Evolutionary conservation across 2,329 filamentous ascomycete species (phyloP).

Genomic region (Xylaria sp.): DNA sequence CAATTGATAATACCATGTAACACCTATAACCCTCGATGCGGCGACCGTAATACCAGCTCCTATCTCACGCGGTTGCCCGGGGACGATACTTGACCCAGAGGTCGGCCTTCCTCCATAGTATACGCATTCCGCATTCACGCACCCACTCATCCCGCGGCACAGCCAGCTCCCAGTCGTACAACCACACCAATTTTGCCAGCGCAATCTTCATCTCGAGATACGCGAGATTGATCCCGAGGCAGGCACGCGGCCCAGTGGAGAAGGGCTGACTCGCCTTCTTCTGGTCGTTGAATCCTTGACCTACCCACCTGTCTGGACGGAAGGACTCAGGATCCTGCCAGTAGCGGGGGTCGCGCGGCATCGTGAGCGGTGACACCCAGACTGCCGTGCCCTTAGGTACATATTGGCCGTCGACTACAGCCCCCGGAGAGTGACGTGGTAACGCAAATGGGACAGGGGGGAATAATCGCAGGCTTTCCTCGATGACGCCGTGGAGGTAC

Average conservation of each 20-base stretch:
- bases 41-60: not conserved
- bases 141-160: conserved; percentile 52
- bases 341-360: conserved; percentile 35
- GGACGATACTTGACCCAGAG: conserved; percentile 37
- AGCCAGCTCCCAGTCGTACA: conserved; percentile 53
- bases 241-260: conserved; percentile 40
- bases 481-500: conserved; percentile 52
- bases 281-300: conserved; percentile 35
- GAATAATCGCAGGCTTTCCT: conserved; percentile 52
- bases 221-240: conserved; percentile 49
- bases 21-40: not conserved
- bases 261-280: conserved; percentile 44
- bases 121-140: conserved; percentile 43
- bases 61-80: conserved; percentile 16
- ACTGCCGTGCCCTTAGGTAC: conserved; percentile 39
- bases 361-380: conserved; percentile 24
- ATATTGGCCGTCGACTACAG: conserved; percentile 37
- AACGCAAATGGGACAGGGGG: conserved; percentile 49
- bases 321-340: conserved; percentile 40
- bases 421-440: conserved; percentile 43
- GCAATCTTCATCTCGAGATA: conserved; percentile 54
- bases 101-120: conserved; percentile 50
- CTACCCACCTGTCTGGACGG: conserved; percentile 44
- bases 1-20: not conserved
- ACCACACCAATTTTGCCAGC: conserved; percentile 52